These are phyloP conservation scores for Tricholoma terreum DNA, from an alignment of 768 basidiomycete species.

Conservation along the genomic window DNA sequence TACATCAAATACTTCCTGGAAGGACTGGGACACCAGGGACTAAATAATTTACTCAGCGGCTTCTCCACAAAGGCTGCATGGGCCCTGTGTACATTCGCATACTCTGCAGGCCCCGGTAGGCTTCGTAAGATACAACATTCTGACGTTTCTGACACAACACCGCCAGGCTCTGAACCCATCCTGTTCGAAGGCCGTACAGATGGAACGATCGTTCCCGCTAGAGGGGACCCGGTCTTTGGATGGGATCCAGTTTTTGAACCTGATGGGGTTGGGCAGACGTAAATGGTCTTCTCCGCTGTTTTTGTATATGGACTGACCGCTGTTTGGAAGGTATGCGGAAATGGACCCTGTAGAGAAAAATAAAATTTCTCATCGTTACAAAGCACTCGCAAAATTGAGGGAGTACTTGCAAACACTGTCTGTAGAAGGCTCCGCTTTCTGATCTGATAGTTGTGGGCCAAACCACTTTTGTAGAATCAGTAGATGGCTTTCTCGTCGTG, in stretches of 20 bases:
- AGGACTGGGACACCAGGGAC: slow-evolving; percentile 82
- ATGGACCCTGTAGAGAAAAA: slow-evolving; percentile 71
- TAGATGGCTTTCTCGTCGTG: too few species aligned
- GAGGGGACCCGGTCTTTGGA: slow-evolving; percentile 79
- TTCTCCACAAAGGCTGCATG: slow-evolving; percentile 80
- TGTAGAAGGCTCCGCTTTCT: background rate
- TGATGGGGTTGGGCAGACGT: slow-evolving; percentile 76
- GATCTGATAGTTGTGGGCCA: background rate
- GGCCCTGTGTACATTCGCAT: slow-evolving; percentile 96
- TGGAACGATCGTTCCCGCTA: slow-evolving; percentile 82
- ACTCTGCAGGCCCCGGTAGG: slow-evolving; percentile 74
- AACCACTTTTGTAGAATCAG: background rate
- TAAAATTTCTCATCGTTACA: slow-evolving; percentile 67
- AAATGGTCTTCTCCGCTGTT: slow-evolving; percentile 19
- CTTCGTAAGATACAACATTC: background rate
- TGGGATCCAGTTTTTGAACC: slow-evolving; percentile 92
- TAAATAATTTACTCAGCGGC: slow-evolving; percentile 77
- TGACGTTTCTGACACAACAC: background rate
- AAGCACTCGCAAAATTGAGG: slow-evolving; percentile 67
- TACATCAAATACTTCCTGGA: slow-evolving; percentile 95
- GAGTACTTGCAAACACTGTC: slow-evolving; percentile 41
- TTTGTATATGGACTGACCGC: slow-evolving; percentile 3
- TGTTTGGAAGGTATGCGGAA: slow-evolving; percentile 61
- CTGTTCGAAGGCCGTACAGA: slow-evolving; percentile 80
- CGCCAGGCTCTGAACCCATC: slow-evolving; percentile 60